Evolutionary conservation across 345 rosid species (phyloP), one percentile per base, ranked within the genome.

Genomic region (Citrus cavaleriei): DNA sequence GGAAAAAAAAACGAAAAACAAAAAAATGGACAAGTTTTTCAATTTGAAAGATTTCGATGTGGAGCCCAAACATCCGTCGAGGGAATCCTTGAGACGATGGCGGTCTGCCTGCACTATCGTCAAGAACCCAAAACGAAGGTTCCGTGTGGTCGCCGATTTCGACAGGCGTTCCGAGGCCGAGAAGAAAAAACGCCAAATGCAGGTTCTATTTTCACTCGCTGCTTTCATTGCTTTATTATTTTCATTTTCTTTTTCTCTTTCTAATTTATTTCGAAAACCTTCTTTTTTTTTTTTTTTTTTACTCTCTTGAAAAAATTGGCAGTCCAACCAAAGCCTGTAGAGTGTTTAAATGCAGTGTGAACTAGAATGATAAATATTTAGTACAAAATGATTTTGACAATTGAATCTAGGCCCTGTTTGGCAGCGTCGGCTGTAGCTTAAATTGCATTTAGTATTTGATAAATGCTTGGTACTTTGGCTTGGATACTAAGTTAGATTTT

Each of bases 121-220:
- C 84, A 89, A 86, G 89, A 95, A 93, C 73, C 92, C 79, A 14
- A 86, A 87, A 61, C 89, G 97, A 21, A 83, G 99, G 70, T 95
- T 93, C 83, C 98, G 98, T 40, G 76, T 68, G 80, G 88, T 89
- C 68, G 92, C 88, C 30, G 90, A 95, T 77, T 97, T 92, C 75
- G 89, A 61, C 62, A 92, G 86, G 80, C 89, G 91, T 37, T 80
- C 90, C 57, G 90, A 81, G 74, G 88, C 78, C 70, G 90, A 89
- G 65, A 81, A 78, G 76, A 87, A 86, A 65, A 91, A 77, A 55
- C 88, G 72, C 60, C 54, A 81, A 68, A 89, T 91, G 81, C 94
- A 93, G 99, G 99, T 94, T 64, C 62, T 51, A 1, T 78, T 72
- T 10, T 68, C 25, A 6, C 21, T 32, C 8, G 34, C 6, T 3